phyloP scores from a whole-genome alignment of 2,329 filamentous ascomycete genomes.

The Madurella fahalii region DNA sequence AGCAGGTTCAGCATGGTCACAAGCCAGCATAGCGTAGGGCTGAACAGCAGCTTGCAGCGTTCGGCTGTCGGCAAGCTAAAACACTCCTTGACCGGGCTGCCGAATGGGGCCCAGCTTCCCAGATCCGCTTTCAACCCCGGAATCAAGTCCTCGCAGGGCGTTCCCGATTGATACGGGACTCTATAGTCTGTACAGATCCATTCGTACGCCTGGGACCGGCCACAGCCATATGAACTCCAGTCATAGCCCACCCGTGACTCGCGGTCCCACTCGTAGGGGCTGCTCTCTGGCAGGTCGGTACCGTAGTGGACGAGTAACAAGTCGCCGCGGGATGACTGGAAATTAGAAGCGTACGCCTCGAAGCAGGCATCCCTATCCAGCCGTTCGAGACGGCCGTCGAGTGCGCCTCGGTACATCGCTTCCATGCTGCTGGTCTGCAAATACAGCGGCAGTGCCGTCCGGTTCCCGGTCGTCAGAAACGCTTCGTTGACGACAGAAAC shows the following conservation, averaged over 20 bases:
- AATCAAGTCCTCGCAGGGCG: neutral
- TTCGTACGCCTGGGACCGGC: neutral
- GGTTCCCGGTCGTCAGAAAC: neutral
- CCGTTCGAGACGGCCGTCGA: neutral
- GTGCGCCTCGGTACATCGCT: neutral
- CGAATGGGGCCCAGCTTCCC: neutral
- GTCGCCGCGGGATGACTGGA: conserved; percentile 2
- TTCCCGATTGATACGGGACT: neutral
- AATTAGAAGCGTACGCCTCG: neutral
- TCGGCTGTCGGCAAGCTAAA: neutral
- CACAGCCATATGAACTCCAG: neutral
- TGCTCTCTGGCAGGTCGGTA: neutral
- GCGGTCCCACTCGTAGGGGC: no score
- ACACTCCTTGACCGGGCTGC: neutral
- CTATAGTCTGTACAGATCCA: neutral
- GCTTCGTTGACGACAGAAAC: conserved; percentile 1
- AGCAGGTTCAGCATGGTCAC: neutral
- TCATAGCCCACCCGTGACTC: neutral
- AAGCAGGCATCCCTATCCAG: neutral
- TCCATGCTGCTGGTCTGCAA: neutral
- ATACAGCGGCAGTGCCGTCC: neutral
- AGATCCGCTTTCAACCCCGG: neutral
- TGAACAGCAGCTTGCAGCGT: neutral
- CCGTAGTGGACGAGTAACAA: neutral
- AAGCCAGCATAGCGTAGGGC: neutral